Percentiles rank a stretch among this genome's conserved stretches.
These are phyloP conservation scores for Globisporangium carolinianum DNA, from an alignment of 352 stramenopile species.

Conservation along the genomic window DNA sequence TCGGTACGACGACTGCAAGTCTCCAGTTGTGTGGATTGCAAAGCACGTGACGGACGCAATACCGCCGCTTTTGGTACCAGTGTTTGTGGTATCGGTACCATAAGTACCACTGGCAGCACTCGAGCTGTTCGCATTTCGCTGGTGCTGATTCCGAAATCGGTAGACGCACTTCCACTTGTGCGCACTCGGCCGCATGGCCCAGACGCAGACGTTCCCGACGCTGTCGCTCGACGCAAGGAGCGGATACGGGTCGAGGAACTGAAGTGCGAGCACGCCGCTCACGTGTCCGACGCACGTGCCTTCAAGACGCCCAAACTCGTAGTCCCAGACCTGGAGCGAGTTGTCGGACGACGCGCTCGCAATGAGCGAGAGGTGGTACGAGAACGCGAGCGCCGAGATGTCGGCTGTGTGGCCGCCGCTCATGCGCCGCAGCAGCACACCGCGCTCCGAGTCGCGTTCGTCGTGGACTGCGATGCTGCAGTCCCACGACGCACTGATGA, in stretches of 20 bases:
- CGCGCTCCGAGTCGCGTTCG: slow-evolving; percentile 74
- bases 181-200: slow-evolving; percentile 55
- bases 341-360: slow-evolving; percentile 65
- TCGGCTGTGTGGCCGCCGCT: slow-evolving; percentile 64
- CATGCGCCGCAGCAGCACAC: slow-evolving; percentile 68
- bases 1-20: slow-evolving; percentile 6
- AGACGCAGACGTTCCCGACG: slow-evolving; percentile 68
- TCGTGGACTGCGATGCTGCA: slow-evolving; percentile 78
- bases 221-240: slow-evolving; percentile 65
- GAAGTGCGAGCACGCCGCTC: slow-evolving; percentile 50
- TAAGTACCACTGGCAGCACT: slow-evolving; percentile 4
- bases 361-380: slow-evolving; percentile 65
- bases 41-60: slow-evolving; percentile 43
- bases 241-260: slow-evolving; percentile 71
- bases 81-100: background rate
- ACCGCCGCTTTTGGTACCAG: slow-evolving; percentile 13
- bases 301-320: slow-evolving; percentile 81
- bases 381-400: slow-evolving; percentile 76
- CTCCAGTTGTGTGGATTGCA: slow-evolving; percentile 13
- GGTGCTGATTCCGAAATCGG: slow-evolving; percentile 53
- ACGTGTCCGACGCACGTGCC: slow-evolving; percentile 69
- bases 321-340: slow-evolving; percentile 80
- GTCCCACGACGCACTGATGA: slow-evolving; percentile 82
- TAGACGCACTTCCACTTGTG: slow-evolving; percentile 74
- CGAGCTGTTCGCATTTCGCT: background rate